Evolutionary conservation across 805 yeast species (phyloP).

Genomic region (Barnettozyma californica): DNA sequence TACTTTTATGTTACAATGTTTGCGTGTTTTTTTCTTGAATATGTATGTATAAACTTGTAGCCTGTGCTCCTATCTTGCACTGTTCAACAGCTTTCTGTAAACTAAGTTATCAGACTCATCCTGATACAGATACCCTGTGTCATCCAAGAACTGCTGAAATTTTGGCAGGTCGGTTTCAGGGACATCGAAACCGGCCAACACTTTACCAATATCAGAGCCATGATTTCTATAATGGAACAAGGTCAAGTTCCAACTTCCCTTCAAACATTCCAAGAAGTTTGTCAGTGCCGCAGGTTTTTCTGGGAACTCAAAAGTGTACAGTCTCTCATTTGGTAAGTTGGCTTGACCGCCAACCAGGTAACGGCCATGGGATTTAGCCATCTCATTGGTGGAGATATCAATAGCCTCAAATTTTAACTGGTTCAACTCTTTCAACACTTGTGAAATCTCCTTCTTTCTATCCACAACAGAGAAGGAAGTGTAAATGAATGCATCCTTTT

Average conservation of each 20-base stretch:
- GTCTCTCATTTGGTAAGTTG: conserved; percentile 63
- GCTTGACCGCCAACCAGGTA: conserved; percentile 93
- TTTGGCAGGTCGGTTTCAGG: conserved; percentile 64
- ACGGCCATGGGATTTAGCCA: conserved; percentile 95
- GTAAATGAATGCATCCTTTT: conserved; percentile 67
- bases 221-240: conserved; percentile 95
- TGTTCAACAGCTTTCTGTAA: conserved; percentile 69
- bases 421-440: conserved; percentile 54
- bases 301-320: conserved; percentile 89
- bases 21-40: background rate
- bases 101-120: conserved; percentile 86
- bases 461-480: conserved; percentile 82
- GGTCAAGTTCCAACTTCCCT: conserved; percentile 84
- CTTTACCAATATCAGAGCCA: conserved; percentile 92
- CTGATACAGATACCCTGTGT: conserved; percentile 66
- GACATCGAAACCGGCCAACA: conserved; percentile 83
- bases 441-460: conserved; percentile 65
- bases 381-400: conserved; percentile 87
- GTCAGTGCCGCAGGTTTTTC: conserved; percentile 94
- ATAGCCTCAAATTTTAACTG: conserved; percentile 65
- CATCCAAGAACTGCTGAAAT: conserved; percentile 62
- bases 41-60: background rate
- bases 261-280: conserved; percentile 66
- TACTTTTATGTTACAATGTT: background rate
- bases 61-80: background rate